Base-by-base conservation (phyloP, 2,329 filamentous ascomycete genomes). In the Davidsoniella neocaledoniae region DNA sequence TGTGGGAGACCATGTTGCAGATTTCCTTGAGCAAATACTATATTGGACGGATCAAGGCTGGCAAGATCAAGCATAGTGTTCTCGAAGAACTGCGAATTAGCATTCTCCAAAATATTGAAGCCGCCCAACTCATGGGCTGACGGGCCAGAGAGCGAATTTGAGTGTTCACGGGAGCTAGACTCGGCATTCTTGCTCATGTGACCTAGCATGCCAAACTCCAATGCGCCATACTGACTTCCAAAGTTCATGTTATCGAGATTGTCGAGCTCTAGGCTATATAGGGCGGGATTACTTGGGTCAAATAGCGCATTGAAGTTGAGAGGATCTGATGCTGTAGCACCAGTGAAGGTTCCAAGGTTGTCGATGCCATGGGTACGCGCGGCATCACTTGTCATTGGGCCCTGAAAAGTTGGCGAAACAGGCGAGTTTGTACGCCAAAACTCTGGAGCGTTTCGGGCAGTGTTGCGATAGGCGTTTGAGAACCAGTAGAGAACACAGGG, bases 241-340 rank as follows among this genome's bases (percentile, higher is more conserved):
- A 96, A 98, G 51, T 67, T 66, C 12, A 55, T 48, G 23, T 53
- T 49, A 62, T 91, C 91, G 62, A 95, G 75, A 53, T 86, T 87
- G 50, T 93, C 87, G 9, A 95, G 77, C 62, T 96, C 88, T 63
- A 96, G 94, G 62, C 95, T 95, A 73, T 93, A 95, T 50, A 94
- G 68, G 0, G 87, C 84, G 3, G 88, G 86, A 61, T 96, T 91
- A 60, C 85, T 91, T 0, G 86, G 86, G 57, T 95, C 88, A 59
- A 95, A 94, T 26, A 93, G 72, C 50, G 74, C 67, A 38, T 71
- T 71, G 57, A 79, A 77, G 48, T 66, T 66, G 60, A 76, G 66
- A 53, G 62, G 55, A 42, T 73, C 74, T 14, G 41, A 43, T 64
- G 57, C 67, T 69, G 57, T 72, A 61, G 64, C 68, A 56, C 60